Base-by-base conservation (phyloP, 1,284 basidiomycete species). In the Ganoderma meredithae region DNA sequence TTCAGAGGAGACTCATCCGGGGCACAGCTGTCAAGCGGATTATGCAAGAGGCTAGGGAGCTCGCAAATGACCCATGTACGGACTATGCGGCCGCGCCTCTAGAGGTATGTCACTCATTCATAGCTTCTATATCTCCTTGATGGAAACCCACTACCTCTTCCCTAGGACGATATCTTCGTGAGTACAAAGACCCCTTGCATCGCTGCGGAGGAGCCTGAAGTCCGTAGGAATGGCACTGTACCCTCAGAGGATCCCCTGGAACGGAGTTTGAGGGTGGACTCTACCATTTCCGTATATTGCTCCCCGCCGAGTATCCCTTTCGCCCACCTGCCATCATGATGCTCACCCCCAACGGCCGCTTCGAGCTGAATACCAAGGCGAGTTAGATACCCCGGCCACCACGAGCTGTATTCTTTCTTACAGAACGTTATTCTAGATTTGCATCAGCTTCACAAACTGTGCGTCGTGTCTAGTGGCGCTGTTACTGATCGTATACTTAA, bases 351-450 rank as follows among this genome's bases (percentile, higher is more conserved):
- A 98, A 95, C 76, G 97, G 97, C 19, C 88, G 97, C 52, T 99
- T 98, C 78, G 96, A 98, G 81, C 85, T 96, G 60, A 95, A 97
- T 78, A 96, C 95, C 71, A 98, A 98, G 91, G 96, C 95, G n/a
- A 13, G 40, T 22, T 76, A 8, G n/a, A n/a, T 73, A 87, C 74
- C 71, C 73, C 53, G 55, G 31, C 40, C 17, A 27, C 5, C 60
- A 15, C 62, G 9, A 36, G 47, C 31, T 52, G 19, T 22, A 40
- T 52, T 43, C 36, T 22, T 9, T 40, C 40, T 52, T 43, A 12
- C 25, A 60, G 64, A 39, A 53, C 33, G n/a, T 31, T 44, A n/a
- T 55, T 25, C 13, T 22, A 95, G 96, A 95, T 97, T 69, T 97
- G 95, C 78, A 97, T 97, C 75, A 96, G 95, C 75, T 93, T 97